Evolutionary conservation across 352 stramenopile species (phyloP).

Genomic region (Globisporangium camurandrum): DNA sequence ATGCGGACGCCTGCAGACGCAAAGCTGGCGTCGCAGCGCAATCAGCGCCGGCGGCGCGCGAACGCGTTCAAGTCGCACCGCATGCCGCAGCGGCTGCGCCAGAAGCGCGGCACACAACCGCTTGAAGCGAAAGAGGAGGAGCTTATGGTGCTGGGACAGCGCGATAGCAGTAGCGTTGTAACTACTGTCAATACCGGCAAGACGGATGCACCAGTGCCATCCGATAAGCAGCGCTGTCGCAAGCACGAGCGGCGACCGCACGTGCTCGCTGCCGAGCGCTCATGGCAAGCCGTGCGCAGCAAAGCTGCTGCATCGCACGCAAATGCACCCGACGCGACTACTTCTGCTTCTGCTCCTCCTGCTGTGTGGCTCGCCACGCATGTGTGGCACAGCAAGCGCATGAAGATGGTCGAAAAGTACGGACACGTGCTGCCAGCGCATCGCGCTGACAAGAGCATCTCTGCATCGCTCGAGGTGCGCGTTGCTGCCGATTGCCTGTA

Average conservation of each 20-base stretch:
- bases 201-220: not conserved
- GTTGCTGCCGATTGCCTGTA: too few relatives aligned
- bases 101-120: conserved; percentile 4
- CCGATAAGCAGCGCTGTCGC: conserved; percentile 27
- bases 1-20: conserved; percentile 18
- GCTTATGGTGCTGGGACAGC: conserved; percentile 14
- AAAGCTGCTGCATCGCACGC: too few relatives aligned
- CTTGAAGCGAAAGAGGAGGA: too few relatives aligned
- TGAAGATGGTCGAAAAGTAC: conserved; percentile 48
- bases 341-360: not conserved
- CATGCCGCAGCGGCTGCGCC: conserved; percentile 53
- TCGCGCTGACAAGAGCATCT: conserved; percentile 55
- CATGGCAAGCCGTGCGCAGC: conserved; percentile 17
- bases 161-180: not conserved
- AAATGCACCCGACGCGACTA: not conserved
- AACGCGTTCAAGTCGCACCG: conserved; percentile 75
- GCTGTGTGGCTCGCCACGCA: conserved; percentile 56
- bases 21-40: conserved; percentile 46
- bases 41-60: conserved; percentile 58
- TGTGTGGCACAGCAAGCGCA: conserved; percentile 72
- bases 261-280: conserved; percentile 26
- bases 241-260: conserved; percentile 56
- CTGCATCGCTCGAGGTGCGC: conserved; percentile 38
- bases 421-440: conserved; percentile 38
- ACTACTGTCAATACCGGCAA: not conserved